Evolutionary conservation across 805 yeast species (phyloP).

Genomic region (Yamadazyma tumulicola): DNA sequence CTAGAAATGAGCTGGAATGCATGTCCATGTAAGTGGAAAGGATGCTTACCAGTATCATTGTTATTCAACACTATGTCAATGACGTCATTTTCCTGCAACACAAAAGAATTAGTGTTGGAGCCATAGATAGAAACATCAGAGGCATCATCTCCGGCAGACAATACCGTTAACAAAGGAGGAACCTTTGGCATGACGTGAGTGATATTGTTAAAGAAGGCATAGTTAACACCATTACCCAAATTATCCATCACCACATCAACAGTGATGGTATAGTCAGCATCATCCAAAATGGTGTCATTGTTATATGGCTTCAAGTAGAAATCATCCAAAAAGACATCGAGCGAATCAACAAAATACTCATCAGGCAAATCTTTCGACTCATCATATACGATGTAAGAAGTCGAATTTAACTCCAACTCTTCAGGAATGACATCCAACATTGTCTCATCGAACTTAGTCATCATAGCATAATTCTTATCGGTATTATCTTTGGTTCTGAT

Average conservation of each 20-base stretch:
- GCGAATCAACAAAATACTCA: conserved; percentile 24
- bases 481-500: conserved; percentile 49
- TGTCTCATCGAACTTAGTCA: conserved; percentile 57
- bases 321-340: conserved; percentile 61
- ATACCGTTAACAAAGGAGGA: conserved; percentile 64
- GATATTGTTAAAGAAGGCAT: conserved; percentile 70
- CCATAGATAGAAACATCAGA: conserved; percentile 67
- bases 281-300: conserved; percentile 47
- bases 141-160: conserved; percentile 58
- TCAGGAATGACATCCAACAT: conserved; percentile 71
- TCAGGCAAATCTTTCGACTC: conserved; percentile 19
- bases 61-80: conserved; percentile 78
- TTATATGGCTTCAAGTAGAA: conserved; percentile 65
- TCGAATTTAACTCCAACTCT: conserved; percentile 49
- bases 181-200: conserved; percentile 65
- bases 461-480: conserved; percentile 52
- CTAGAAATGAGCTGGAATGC: conserved; percentile 59
- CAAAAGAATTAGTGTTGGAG: conserved; percentile 59
- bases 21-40: conserved; percentile 78
- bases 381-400: conserved; percentile 56
- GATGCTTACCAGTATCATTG: conserved; percentile 75
- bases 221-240: conserved; percentile 69
- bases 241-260: conserved; percentile 63
- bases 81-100: conserved; percentile 58
- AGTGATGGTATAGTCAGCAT: conserved; percentile 59